phyloP scores from a whole-genome alignment of 2,329 filamentous ascomycete genomes.

The Davidsoniella virescens region DNA sequence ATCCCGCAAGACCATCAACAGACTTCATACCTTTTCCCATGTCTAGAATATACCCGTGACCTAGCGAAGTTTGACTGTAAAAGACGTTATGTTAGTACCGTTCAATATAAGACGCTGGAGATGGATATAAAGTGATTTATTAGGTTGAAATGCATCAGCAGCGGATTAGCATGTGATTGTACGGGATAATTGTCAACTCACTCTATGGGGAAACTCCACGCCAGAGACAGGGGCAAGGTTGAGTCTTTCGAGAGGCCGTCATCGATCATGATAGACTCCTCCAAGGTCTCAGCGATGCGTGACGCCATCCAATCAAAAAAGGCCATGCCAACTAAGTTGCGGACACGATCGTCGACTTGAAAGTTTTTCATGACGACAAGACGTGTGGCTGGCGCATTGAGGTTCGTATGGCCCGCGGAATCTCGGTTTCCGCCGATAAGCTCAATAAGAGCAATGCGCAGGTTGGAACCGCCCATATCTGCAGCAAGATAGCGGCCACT shows the following conservation, averaged over 20 bases:
- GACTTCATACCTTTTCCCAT: constrained; percentile 55
- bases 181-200: constrained; percentile 23
- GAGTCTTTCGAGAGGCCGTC: constrained; percentile 20
- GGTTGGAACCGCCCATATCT: constrained; percentile 53
- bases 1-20: constrained; percentile 37
- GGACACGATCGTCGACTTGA: constrained; percentile 39
- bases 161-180: not conserved
- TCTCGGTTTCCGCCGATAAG: constrained; percentile 30
- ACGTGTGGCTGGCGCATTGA: constrained; percentile 26
- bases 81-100: constrained; percentile 16
- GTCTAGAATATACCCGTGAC: constrained; percentile 38
- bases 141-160: too few relatives aligned
- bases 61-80: constrained; percentile 44
- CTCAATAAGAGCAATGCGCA: constrained; percentile 48
- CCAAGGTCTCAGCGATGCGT: constrained; percentile 40
- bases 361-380: constrained; percentile 32
- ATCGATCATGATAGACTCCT: constrained; percentile 11
- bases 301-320: constrained; percentile 57
- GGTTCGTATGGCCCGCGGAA: constrained; percentile 25
- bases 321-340: constrained; percentile 37
- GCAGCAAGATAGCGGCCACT: constrained; percentile 43
- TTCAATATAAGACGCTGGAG: not conserved
- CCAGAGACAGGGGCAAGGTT: constrained; percentile 41
- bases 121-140: not conserved
- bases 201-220: constrained; percentile 58